A percentile compares a stretch with the other conserved stretches of the same genome.
phyloP scores from a whole-genome alignment of 495 filamentous ascomycete genomes.

The Penicilliopsis zonata region DNA sequence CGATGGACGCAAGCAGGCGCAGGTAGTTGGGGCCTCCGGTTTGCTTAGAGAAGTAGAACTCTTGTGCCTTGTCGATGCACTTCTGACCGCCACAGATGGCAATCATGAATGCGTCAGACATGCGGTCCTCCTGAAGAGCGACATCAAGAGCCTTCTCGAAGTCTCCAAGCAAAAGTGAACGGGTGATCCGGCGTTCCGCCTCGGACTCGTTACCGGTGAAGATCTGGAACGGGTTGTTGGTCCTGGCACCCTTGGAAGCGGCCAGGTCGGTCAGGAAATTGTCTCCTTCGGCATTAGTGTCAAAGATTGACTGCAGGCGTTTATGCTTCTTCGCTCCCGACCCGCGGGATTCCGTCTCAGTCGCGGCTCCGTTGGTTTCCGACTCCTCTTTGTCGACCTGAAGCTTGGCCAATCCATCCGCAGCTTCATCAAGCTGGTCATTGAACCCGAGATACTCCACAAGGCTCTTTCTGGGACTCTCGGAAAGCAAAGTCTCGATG shows the following conservation, averaged over 20 bases:
- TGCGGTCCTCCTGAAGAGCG: conserved; percentile 73
- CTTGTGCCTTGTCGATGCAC: conserved; percentile 87
- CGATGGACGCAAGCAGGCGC: conserved; percentile 78
- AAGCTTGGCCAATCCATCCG: conserved; percentile 35
- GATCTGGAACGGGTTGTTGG: conserved; percentile 79
- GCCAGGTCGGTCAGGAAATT: conserved; percentile 69
- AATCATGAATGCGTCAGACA: conserved; percentile 96
- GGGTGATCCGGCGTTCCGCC: conserved; percentile 78
- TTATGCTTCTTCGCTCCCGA: conserved; percentile 41
- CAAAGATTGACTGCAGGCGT: conserved; percentile 72
- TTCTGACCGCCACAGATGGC: conserved; percentile 93
- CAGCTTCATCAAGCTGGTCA: conserved; percentile 40
- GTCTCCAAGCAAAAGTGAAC: conserved; percentile 72
- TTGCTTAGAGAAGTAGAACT: conserved; percentile 78
- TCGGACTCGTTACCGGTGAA: conserved; percentile 67
- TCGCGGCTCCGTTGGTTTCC: conserved; percentile 34
- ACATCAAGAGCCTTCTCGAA: conserved; percentile 86
- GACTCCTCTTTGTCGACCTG: conserved; percentile 30
- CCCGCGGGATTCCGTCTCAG: conserved; percentile 31
- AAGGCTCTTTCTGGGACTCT: conserved; percentile 67
- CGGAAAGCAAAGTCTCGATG: conserved; percentile 74
- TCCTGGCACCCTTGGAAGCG: conserved; percentile 66
- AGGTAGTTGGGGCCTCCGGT: conserved; percentile 80
- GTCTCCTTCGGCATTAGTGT: conserved; percentile 61
- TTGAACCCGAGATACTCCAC: conserved; percentile 81